Evolutionary conservation across 495 filamentous ascomycete species (phyloP), one percentile per base, ranked within the genome.

Genomic region (Hypoxylon crocopeplum): DNA sequence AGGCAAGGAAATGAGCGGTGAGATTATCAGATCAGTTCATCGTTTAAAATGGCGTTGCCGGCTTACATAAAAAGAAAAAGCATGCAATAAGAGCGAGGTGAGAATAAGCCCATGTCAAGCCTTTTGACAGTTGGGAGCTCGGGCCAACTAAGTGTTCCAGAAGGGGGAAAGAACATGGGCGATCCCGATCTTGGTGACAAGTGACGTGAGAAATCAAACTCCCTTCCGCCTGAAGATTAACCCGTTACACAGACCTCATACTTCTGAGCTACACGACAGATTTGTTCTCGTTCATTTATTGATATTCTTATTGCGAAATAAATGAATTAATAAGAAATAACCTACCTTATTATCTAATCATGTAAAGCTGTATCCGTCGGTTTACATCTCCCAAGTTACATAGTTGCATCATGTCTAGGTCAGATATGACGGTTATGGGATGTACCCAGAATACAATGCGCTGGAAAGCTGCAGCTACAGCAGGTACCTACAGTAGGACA

Each of bases 1-100:
- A n/a, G n/a, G n/a, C n/a, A n/a, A n/a, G n/a, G n/a, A 4, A 40
- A 57, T 52, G 25, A 48, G 59, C 53, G 59, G 59, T 63, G 59
- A 53, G 48, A 8, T 47, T 57, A 53, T 48, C 48, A 38, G 19
- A 17, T 56, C 15, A 16, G 48, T 13, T 29, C 12, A 33, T 36
- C 33, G 3, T 25, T 39, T 20, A 3, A 40, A 47, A 32, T 17
- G 22, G 7, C 13, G 30, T n/a, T n/a, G 19, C 19, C 7, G 39
- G 47, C 51, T 62, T 56, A 55, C 36, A 49, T 45, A 62, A 56
- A 45, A 34, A 22, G 36, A 55, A 50, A 48, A 40, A 17, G n/a
- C 19, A 45, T 30, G 6, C 12, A 32, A 17, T 42, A 27, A 54
- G 47, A 41, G 34, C 19, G 29, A 47, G 5, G 46, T 46, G 42